phyloP scores from a whole-genome alignment of 805 yeast species.

The Martiniozyma abietophila region DNA sequence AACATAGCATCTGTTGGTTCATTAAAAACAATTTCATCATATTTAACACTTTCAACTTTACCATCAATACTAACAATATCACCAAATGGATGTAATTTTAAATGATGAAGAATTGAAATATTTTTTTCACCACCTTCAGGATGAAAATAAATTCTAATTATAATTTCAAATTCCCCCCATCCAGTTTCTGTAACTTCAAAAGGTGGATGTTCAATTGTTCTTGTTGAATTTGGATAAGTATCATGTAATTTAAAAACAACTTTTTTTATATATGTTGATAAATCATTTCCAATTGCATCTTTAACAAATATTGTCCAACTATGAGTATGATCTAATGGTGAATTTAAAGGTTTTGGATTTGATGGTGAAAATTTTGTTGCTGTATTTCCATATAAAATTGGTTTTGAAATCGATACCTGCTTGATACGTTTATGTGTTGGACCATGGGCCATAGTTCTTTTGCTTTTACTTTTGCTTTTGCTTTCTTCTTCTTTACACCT shows the following conservation, averaged over 20 bases:
- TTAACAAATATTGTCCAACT: conserved; percentile 88
- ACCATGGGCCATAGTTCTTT: conserved; percentile 9
- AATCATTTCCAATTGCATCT: conserved; percentile 74
- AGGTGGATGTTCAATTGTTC: conserved; percentile 85
- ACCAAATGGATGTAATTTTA: conserved; percentile 80
- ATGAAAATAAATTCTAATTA: conserved; percentile 76
- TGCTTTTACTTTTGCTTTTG: too few relatives aligned
- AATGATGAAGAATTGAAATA: conserved; percentile 75
- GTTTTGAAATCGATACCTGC: conserved; percentile 63
- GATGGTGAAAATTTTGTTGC: conserved; percentile 56
- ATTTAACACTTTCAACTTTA: conserved; percentile 51
- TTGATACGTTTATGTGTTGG: conserved; percentile 25
- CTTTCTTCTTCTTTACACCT: too few relatives aligned
- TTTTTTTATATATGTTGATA: conserved; percentile 72
- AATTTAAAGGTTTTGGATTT: conserved; percentile 41
- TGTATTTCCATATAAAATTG: conserved; percentile 72
- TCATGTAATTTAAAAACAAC: conserved; percentile 95
- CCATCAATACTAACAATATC: conserved; percentile 26
- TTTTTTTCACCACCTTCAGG: conserved; percentile 86
- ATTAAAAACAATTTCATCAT: conserved; percentile 88
- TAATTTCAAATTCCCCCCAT: conserved; percentile 98
- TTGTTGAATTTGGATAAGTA: conserved; percentile 79
- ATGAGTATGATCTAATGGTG: conserved; percentile 90
- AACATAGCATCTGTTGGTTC: conserved; percentile 92
- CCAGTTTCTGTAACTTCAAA: conserved; percentile 95